These are phyloP conservation scores for Scedosporium minutisporum DNA, from an alignment of 2,329 filamentous ascomycete genomes.

Conservation along the genomic window DNA sequence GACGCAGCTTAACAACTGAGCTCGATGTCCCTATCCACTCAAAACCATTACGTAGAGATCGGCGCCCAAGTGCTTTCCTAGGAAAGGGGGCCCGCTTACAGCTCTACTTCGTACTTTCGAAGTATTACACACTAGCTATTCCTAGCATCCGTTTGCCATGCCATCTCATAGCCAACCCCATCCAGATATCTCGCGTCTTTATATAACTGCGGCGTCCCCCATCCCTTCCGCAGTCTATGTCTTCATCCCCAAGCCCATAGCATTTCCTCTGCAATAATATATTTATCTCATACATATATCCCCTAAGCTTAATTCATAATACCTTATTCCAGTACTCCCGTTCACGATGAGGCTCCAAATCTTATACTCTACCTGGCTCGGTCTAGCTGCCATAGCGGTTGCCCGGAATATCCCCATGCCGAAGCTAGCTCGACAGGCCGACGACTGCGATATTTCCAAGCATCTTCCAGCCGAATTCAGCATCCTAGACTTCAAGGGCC, in stretches of 20 bases:
- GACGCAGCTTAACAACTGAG: no score
- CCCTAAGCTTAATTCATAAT: background rate
- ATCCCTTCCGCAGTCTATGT: background rate
- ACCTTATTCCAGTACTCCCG: background rate
- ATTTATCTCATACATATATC: background rate
- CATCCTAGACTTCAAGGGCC: conserved; percentile 26
- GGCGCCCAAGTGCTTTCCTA: no score
- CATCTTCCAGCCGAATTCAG: conserved; percentile 26
- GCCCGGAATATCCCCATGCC: background rate
- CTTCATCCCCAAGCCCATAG: background rate
- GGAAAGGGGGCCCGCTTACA: no score
- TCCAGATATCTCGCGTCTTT: no score
- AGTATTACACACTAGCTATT: no score
- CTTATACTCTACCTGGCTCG: background rate
- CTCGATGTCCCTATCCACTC: no score
- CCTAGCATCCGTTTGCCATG: no score
- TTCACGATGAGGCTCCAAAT: background rate
- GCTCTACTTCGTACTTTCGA: no score
- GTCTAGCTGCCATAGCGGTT: background rate
- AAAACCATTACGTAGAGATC: no score
- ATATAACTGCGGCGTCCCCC: no score
- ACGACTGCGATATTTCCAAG: background rate
- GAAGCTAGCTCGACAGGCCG: background rate
- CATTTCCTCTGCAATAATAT: background rate
- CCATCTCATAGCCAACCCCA: no score